A percentile compares a stretch with the other conserved stretches of the same genome.
phyloP scores from a whole-genome alignment of 2,329 filamentous ascomycete species.

The Coniochaeta hoffmannii region DNA sequence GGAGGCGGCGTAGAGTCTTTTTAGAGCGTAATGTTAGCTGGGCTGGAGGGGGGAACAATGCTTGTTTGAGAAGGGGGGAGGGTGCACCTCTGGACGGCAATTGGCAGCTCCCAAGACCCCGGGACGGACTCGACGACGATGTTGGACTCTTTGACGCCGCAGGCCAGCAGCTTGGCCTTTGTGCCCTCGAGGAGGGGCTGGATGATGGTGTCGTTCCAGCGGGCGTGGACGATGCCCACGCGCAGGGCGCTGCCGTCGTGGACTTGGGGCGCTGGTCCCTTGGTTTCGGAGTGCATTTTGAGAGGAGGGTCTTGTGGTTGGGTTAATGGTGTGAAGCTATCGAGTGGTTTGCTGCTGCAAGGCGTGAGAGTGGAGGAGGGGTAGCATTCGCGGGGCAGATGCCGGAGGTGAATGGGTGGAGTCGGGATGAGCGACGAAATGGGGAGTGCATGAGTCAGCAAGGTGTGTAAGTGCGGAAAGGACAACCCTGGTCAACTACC shows the following conservation, averaged over 20 bases:
- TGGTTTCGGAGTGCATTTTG: slow-evolving; percentile 35
- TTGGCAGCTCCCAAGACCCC: slow-evolving; percentile 89
- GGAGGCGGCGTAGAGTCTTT: slow-evolving; percentile 74
- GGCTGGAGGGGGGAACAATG: neutral
- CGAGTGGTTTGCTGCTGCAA: too few species aligned
- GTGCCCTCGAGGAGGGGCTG: slow-evolving; percentile 75
- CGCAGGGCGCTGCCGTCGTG: slow-evolving; percentile 68
- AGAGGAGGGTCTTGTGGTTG: slow-evolving; percentile 29
- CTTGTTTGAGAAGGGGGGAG: neutral
- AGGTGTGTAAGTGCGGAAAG: neutral
- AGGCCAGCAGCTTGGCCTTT: slow-evolving; percentile 66
- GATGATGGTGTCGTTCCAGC: slow-evolving; percentile 91
- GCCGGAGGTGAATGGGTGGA: neutral
- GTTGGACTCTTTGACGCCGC: slow-evolving; percentile 80
- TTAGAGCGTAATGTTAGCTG: neutral
- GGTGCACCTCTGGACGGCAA: slow-evolving; percentile 73
- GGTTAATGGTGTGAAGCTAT: neutral
- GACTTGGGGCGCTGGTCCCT: slow-evolving; percentile 49
- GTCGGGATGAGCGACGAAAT: neutral
- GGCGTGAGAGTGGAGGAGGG: neutral
- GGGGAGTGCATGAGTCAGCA: neutral
- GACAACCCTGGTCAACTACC: too few species aligned
- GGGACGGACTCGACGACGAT: slow-evolving; percentile 87
- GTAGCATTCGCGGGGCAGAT: neutral
- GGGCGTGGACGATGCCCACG: slow-evolving; percentile 90